These are phyloP conservation scores for Penicillium sp. DNA, from an alignment of 2,329 filamentous ascomycete species.

Conservation along the genomic window DNA sequence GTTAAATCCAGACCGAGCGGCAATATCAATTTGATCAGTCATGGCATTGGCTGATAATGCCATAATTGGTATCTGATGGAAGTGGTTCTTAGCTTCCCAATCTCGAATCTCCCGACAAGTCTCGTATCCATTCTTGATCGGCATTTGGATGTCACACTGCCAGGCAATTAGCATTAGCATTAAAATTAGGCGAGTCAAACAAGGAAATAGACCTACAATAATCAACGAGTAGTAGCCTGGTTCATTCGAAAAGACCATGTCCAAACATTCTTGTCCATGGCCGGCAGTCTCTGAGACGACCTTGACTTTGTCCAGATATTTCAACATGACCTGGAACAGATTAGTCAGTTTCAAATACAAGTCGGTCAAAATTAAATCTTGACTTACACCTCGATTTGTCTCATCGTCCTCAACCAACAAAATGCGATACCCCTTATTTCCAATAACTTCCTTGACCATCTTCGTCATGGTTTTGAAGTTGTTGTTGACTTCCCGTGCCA, in stretches of 20 bases:
- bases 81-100: slow-evolving; percentile 45
- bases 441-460: slow-evolving; percentile 46
- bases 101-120: slow-evolving; percentile 44
- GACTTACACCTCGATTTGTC: slow-evolving; percentile 44
- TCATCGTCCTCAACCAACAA: slow-evolving; percentile 48
- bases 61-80: slow-evolving; percentile 47
- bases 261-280: slow-evolving; percentile 46
- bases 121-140: slow-evolving; percentile 47
- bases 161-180: slow-evolving; percentile 3
- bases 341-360: not conserved
- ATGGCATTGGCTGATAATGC: slow-evolving; percentile 49
- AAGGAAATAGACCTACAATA: slow-evolving; percentile 33
- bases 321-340: slow-evolving; percentile 41
- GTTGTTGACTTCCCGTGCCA: slow-evolving; percentile 45
- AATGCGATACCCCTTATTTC: slow-evolving; percentile 44
- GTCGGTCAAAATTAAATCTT: not conserved
- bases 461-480: slow-evolving; percentile 48
- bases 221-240: slow-evolving; percentile 48
- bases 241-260: slow-evolving; percentile 45
- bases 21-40: slow-evolving; percentile 47
- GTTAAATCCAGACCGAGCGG: slow-evolving; percentile 45
- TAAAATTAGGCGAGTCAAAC: not conserved
- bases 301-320: slow-evolving; percentile 47
- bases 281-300: slow-evolving; percentile 43
- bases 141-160: slow-evolving; percentile 50